Evolutionary conservation across 2,329 filamentous ascomycete genomes (phyloP), one percentile per base, ranked within the genome.

Genomic region (Penicillium brasilianum): DNA sequence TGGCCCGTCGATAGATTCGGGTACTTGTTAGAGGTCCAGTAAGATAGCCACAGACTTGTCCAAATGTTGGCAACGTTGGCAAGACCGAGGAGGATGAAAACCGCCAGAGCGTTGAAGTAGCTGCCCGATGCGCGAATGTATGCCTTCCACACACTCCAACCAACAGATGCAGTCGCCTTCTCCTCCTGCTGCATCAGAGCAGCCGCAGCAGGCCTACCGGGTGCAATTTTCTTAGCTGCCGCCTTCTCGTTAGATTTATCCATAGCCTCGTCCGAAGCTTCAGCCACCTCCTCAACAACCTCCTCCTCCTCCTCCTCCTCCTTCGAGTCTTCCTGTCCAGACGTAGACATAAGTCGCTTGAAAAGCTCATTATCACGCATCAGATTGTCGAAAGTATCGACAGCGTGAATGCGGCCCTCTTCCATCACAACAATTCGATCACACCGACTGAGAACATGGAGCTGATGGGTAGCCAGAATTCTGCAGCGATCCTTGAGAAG

Each of bases 351-450:
- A 53, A 98, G 82, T 32, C 89, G 84, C 71, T 88, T 88, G 80
- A 98, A 98, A 4, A 86, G 87, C n/a, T 83, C 80, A 69, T 95
- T 90, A 64, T 89, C 83, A 8, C 82, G 82, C 89, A 97, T 96
- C 18, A 98, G 83, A 60, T 96, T 93, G 36, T 91, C 87, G 70
- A 94, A 98, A 0, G 93, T 97, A 67, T 95, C 93, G 41, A 97
- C 82, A 4, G 93, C 92, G 74, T 91, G 87, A 57, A 98, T 90
- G 57, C 84, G 87, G 48, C 95, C 95, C 16, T 88, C 87, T 58
- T 97, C 91, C 87, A 99, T 93, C 87, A 93, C 93, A 52, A 98
- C 88, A 66, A 98, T 94, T 36, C 94, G 86, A 74, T 98, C 94
- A 70, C 93, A 97, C 36, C 93, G 89, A 72, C 86, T 93, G 6